Base-by-base conservation (phyloP, 2,329 filamentous ascomycete species). In the Xylaria sp. region DNA sequence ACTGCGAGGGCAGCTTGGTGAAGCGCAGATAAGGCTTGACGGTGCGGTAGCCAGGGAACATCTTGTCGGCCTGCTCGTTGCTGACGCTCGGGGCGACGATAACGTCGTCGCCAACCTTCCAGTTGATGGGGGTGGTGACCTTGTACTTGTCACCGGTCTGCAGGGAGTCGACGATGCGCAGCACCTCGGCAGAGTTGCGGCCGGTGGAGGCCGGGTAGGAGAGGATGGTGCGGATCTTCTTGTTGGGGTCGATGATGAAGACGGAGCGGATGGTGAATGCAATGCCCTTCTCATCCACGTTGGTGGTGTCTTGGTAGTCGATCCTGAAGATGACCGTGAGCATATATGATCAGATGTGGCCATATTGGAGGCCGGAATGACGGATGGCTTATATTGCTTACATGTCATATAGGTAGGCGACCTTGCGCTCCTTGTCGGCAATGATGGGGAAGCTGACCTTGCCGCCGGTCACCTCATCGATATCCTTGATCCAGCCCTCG, bases 231-330 rank as follows among this genome's bases (percentile, higher is more conserved):
- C 92, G 88, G 78, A 96, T 94, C 76, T 88, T 93, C 87, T 96
- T 96, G 76, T 85, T 86, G 65, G 92, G 92, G 80, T 96, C 92
- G 75, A 96, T 94, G 78, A 96, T 82, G 83, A 95, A 96, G 73
- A 96, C 92, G 69, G 89, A 91, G 71, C 92, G 91, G 78, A 97
- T 96, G 69, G 92, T 96, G 79, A 96, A 93, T 59, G 92, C 91
- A 69, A 93, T 89, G 68, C 88, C 88, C 83, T 91, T 91, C 71
- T 82, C 76, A 75, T 92, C 89, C 59, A 92, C 87, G 77, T 92
- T 92, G 79, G 86, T 89, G 70, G 86, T 83, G 75, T 92, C 89
- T 75, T 91, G 88, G 78, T 89, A 83, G 78, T 92, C 89, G 70
- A 92, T 80, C 83, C 83, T 86, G 57, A 23, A n/a, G 46, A 9